A percentile compares a stretch with the other conserved stretches of the same genome.
These are phyloP conservation scores for Xylaria hypoxylon DNA, from an alignment of 2,329 filamentous ascomycete genomes.

Conservation along the genomic window DNA sequence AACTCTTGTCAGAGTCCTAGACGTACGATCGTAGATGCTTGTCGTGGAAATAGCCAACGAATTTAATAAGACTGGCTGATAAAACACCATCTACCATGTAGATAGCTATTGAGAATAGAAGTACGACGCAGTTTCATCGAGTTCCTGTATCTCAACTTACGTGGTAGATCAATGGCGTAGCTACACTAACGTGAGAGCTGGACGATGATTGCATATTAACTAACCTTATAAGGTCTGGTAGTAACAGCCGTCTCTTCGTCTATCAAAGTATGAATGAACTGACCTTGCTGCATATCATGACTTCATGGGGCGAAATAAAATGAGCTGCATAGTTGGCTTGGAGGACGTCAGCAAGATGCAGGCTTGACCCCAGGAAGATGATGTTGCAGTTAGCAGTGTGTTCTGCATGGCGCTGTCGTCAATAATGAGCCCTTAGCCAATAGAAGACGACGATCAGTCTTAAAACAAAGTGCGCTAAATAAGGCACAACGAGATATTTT, in stretches of 20 bases:
- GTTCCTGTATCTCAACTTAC: too few relatives aligned
- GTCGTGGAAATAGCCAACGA: too few relatives aligned
- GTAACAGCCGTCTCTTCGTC: not conserved
- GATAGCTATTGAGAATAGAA: too few relatives aligned
- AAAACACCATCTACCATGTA: too few relatives aligned
- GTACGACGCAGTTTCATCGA: too few relatives aligned
- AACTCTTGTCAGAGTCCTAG: not conserved
- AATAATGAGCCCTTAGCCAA: slow-evolving; percentile 38
- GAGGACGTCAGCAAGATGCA: slow-evolving; percentile 12
- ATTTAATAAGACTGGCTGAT: too few relatives aligned
- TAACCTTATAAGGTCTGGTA: slow-evolving; percentile 3
- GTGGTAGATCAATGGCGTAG: not conserved
- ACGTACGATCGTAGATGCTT: too few relatives aligned
- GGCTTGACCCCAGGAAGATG: slow-evolving; percentile 25
- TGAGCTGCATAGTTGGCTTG: slow-evolving; percentile 19
- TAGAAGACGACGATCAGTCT: slow-evolving; percentile 40
- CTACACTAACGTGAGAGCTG: slow-evolving; percentile 1
- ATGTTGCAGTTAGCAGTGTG: slow-evolving; percentile 32
- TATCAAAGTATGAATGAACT: slow-evolving; percentile 4
- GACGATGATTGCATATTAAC: slow-evolving; percentile 6
- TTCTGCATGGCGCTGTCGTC: slow-evolving; percentile 42
- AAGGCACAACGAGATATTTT: slow-evolving; percentile 30
- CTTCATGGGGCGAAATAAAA: slow-evolving; percentile 16
- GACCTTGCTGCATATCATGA: slow-evolving; percentile 2
- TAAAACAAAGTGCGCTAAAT: slow-evolving; percentile 43